Conservation (phyloP, 306 rosid genomes). For the Ochetophila trinervis region DNA sequence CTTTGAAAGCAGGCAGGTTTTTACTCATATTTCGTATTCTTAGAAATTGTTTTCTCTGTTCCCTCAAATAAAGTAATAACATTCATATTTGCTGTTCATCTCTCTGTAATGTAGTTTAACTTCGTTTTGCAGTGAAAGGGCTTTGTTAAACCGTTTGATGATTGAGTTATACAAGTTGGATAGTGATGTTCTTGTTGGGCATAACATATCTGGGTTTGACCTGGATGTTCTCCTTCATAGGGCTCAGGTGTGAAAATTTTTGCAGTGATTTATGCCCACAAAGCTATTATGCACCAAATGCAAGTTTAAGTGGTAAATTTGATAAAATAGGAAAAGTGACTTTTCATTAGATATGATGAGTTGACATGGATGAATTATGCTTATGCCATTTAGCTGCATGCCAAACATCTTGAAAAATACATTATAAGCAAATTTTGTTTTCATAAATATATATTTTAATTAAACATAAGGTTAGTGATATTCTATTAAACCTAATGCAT, state of each 20-base stretch:
- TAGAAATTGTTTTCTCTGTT: constrained; percentile 5
- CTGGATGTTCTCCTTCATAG: constrained; percentile 92
- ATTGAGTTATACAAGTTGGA: constrained; percentile 79
- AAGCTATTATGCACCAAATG: too few relatives aligned
- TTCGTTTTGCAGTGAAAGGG: constrained; percentile 79
- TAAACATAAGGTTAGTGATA: background rate
- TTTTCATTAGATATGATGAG: too few relatives aligned
- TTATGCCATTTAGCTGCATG: too few relatives aligned
- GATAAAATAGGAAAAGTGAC: too few relatives aligned
- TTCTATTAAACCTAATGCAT: background rate
- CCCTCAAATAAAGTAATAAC: background rate
- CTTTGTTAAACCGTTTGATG: constrained; percentile 79
- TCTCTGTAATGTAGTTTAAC: constrained; percentile 24
- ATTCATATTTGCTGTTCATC: constrained; percentile 19
- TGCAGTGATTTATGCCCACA: background rate
- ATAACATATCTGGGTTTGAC: constrained; percentile 92
- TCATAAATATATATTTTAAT: too few relatives aligned
- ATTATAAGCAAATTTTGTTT: too few relatives aligned
- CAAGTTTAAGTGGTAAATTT: too few relatives aligned
- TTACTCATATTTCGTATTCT: constrained; percentile 15
- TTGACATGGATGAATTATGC: too few relatives aligned
- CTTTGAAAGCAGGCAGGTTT: constrained; percentile 72
- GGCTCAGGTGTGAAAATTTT: constrained; percentile 61
- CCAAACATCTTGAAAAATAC: too few relatives aligned
- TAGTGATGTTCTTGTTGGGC: constrained; percentile 92